Percentiles rank a stretch among this genome's conserved stretches.
phyloP scores from a whole-genome alignment of 148 eudicot genomes.

The Tetragonia tetragonoides region DNA sequence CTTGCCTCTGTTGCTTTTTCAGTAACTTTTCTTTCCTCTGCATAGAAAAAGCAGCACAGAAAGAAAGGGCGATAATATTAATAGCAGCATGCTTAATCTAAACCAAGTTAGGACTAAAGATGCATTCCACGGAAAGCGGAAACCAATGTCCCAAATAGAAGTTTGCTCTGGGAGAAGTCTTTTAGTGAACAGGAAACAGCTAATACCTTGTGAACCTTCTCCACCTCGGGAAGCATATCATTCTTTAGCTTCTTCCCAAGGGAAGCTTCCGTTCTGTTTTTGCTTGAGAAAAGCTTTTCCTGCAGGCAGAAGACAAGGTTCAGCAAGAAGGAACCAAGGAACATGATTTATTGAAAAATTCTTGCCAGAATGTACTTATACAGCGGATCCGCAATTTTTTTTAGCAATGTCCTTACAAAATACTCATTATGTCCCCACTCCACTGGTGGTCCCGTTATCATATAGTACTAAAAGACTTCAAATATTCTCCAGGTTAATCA shows the following conservation, averaged over 20 bases:
- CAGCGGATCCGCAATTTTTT: too few species aligned
- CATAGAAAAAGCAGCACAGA: not conserved
- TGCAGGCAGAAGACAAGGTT: conserved; percentile 29
- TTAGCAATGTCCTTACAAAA: too few species aligned
- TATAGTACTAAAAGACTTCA: too few species aligned
- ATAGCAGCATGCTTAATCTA: not conserved
- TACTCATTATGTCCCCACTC: too few species aligned
- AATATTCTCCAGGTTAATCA: not conserved
- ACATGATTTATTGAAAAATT: too few species aligned
- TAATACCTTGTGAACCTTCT: conserved; percentile 84
- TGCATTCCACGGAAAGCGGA: conserved; percentile 4
- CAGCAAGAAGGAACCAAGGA: not conserved
- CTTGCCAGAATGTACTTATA: too few species aligned
- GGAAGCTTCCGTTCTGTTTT: conserved; percentile 81
- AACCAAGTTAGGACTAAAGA: not conserved
- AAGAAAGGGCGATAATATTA: not conserved
- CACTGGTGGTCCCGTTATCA: too few species aligned
- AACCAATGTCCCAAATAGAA: not conserved
- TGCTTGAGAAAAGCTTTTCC: conserved; percentile 90
- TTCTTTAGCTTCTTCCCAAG: conserved; percentile 89
- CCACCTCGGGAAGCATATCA: conserved; percentile 91
- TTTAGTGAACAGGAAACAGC: conserved; percentile 6
- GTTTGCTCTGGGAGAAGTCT: not conserved
- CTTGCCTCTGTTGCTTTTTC: conserved; percentile 91
- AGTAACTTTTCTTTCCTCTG: conserved; percentile 85